Conservation (phyloP, 495 filamentous ascomycete species). For the Aspergillus mulundensis region DNA sequence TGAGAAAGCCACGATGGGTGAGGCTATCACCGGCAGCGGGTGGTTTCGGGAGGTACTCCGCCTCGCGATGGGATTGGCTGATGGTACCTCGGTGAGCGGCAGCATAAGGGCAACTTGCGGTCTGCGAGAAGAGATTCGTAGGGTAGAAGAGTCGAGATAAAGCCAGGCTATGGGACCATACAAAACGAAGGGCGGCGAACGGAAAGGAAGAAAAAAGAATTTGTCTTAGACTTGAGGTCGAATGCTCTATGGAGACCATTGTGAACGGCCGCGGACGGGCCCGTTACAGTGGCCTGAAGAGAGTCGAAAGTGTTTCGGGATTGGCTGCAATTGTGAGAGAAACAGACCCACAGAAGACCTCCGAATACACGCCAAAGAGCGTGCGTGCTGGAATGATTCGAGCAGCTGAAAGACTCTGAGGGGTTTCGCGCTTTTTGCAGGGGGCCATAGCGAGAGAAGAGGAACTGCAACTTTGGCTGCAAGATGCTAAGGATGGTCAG, state of each 20-base stretch:
- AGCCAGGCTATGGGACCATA: neutral
- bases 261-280: neutral
- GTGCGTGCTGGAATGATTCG: neutral
- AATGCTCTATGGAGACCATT: neutral
- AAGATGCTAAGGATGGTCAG: neutral
- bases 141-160: neutral
- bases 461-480: neutral
- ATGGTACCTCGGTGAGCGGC: neutral
- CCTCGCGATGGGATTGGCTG: conserved; percentile 8
- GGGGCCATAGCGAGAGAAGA: neutral
- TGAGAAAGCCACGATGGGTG: neutral
- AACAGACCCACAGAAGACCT: conserved; percentile 12
- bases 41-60: conserved; percentile 10
- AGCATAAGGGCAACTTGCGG: neutral
- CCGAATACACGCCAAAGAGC: conserved; percentile 5
- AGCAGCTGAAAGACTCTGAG: neutral
- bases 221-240: neutral
- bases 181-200: neutral
- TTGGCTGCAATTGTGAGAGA: conserved; percentile 1
- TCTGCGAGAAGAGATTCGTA: neutral
- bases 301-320: neutral
- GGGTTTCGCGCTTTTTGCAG: neutral
- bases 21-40: conserved; percentile 8
- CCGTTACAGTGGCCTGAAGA: conserved; percentile 2
- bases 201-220: conserved; percentile 1